Conservation (phyloP, 2,329 filamentous ascomycete species). For the Talaromyces funiculosus region DNA sequence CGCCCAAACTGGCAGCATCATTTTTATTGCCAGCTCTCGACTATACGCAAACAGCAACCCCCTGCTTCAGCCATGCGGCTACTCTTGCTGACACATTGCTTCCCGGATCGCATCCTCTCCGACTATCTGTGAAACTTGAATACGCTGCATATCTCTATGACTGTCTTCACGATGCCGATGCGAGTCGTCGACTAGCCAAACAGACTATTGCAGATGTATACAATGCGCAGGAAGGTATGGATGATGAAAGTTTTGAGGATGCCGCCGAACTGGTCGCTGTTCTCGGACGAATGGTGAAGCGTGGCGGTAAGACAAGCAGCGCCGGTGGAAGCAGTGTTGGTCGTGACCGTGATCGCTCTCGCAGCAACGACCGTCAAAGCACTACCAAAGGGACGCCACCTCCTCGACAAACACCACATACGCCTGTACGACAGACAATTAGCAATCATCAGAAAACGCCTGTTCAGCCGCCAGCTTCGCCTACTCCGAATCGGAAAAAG, state of each 20-base stretch:
- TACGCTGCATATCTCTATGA: conserved; percentile 92
- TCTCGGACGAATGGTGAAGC: conserved; percentile 81
- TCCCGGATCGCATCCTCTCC: conserved; percentile 82
- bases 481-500: conserved; percentile 2
- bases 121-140: conserved; percentile 84
- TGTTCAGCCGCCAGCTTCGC: not conserved
- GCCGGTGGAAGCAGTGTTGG: conserved; percentile 27
- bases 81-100: conserved; percentile 68
- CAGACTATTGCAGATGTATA: conserved; percentile 86
- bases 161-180: conserved; percentile 75
- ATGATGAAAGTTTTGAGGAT: conserved; percentile 91
- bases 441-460: not conserved
- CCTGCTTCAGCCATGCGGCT: conserved; percentile 74
- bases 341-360: conserved; percentile 17
- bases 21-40: conserved; percentile 76
- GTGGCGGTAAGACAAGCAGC: conserved; percentile 47
- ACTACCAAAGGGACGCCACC: conserved; percentile 11
- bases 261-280: conserved; percentile 82
- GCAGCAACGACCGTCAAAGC: conserved; percentile 13
- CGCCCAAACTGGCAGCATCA: conserved; percentile 48
- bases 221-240: conserved; percentile 83
- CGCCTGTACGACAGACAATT: conserved; percentile 6
- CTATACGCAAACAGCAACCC: conserved; percentile 75
- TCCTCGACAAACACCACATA: conserved; percentile 10
- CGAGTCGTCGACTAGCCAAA: conserved; percentile 70